Evolutionary conservation across 169 alveolate genomes (phyloP), one percentile per base, ranked within the genome.

Genomic region (Cryptosporidium ryanae): DNA sequence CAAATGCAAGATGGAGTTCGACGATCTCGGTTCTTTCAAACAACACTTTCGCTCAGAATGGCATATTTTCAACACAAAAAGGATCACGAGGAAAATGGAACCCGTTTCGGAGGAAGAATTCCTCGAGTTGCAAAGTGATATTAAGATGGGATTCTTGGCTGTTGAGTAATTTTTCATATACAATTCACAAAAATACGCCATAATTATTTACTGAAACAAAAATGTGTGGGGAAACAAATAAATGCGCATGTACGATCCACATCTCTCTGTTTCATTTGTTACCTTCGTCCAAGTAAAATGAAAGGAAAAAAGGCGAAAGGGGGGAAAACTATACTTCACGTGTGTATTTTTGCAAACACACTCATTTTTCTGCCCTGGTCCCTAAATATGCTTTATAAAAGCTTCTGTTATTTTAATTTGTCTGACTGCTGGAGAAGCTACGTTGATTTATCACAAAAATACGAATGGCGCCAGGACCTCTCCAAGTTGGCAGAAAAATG

Each of bases 31-130:
- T 25, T 66, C 89, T 27, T 92, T 87, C 63, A 82, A 94, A 50
- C 25, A 65, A n/a, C 97, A 94, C 65, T 94, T 92, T 65, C 93
- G 93, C 43, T 90, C 95, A 18, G 95, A 94, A 25, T 91, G 91
- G 81, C 97, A 94, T 64, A 93, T 93, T 21, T 82, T 93, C 52
- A 94, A 94, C 82, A 90, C 91, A 34, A 93, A 93, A 66, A 82
- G 96, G 66, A 84, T 84, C 52, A 91, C 92, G 57, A 91, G 93
- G 67, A 92, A 90, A 50, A 82, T 93, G 87, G 82, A 92, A 27
- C 96, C 96, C 1, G 82, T 94, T 54, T 64, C 94, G 1, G 91
- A 91, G 59, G 94, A 93, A 52, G 95, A 93, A 65, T 94, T 82
- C 65, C 67, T 83, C 67, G 87, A 76, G 18, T 61, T 76, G 52